Evolutionary conservation across 345 rosid genomes (phyloP).

Genomic region (Combretum micranthum): DNA sequence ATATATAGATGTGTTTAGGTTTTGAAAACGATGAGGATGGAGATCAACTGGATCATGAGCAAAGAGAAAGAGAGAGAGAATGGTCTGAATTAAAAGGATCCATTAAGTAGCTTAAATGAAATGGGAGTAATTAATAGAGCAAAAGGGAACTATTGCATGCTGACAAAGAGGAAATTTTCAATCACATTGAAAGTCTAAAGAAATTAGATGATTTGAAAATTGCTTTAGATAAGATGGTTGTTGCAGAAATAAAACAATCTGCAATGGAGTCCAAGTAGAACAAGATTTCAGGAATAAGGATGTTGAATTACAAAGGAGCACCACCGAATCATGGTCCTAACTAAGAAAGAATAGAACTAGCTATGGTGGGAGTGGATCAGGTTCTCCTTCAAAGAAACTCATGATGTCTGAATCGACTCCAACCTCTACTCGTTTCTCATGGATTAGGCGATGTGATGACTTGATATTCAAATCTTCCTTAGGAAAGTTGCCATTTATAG

Average conservation of each 20-base stretch:
- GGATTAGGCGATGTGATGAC: slow-evolving; percentile 67
- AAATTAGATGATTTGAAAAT: slow-evolving; percentile 75
- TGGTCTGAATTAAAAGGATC: slow-evolving; percentile 70
- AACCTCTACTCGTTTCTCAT: slow-evolving; percentile 53
- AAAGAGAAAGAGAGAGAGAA: slow-evolving; percentile 71
- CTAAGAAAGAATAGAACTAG: slow-evolving; percentile 19
- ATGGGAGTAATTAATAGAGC: slow-evolving; percentile 65
- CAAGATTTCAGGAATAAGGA: slow-evolving; percentile 43
- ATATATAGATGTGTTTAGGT: too few species aligned
- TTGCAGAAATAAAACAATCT: slow-evolving; percentile 61
- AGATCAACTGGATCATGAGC: slow-evolving; percentile 77
- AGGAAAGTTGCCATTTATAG: slow-evolving; percentile 25
- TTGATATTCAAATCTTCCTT: slow-evolving; percentile 59
- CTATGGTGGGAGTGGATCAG: slow-evolving; percentile 31
- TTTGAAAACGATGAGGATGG: slow-evolving; percentile 72
- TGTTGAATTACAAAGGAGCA: slow-evolving; percentile 29
- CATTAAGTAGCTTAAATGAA: slow-evolving; percentile 74
- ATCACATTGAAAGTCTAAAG: slow-evolving; percentile 57
- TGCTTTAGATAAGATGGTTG: slow-evolving; percentile 58
- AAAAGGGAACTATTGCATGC: slow-evolving; percentile 69
- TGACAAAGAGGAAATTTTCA: slow-evolving; percentile 66
- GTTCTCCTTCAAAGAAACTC: slow-evolving; percentile 30
- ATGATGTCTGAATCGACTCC: slow-evolving; percentile 26
- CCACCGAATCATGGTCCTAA: slow-evolving; percentile 29
- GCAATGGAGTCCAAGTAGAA: slow-evolving; percentile 47